Conservation (phyloP, 2,329 filamentous ascomycete genomes). For the Penicillium sp. region DNA sequence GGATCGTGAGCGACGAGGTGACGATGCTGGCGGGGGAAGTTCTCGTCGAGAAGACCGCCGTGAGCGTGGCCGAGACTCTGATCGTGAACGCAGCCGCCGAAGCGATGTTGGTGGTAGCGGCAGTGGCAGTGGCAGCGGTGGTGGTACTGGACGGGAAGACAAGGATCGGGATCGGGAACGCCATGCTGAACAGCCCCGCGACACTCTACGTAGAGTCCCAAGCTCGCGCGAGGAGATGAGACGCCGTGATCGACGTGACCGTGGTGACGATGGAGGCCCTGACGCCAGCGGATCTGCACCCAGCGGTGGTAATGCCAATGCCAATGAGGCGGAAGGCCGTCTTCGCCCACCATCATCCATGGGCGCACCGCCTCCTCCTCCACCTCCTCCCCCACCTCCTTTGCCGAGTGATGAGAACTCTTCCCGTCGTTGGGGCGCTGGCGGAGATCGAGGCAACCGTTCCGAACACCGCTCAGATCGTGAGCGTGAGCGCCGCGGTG, state of each 20-base stretch:
- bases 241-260: conserved; percentile 41
- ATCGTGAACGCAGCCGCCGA: conserved; percentile 41
- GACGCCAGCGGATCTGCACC: conserved; percentile 21
- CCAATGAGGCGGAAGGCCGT: conserved; percentile 38
- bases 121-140: conserved; percentile 13
- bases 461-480: conserved; percentile 33
- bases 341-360: conserved; percentile 39
- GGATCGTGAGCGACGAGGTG: conserved; percentile 34
- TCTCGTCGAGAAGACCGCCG: conserved; percentile 43
- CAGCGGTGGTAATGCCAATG: neutral
- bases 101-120: conserved; percentile 29
- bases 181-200: conserved; percentile 31
- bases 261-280: conserved; percentile 33
- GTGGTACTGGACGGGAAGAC: conserved; percentile 22
- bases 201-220: conserved; percentile 36
- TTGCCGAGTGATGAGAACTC: conserved; percentile 32
- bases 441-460: conserved; percentile 39
- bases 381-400: conserved; percentile 33
- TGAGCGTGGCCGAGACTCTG: conserved; percentile 37
- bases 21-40: conserved; percentile 32
- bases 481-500: conserved; percentile 40
- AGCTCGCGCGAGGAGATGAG: conserved; percentile 40
- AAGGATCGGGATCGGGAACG: conserved; percentile 29
- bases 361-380: conserved; percentile 33
- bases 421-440: conserved; percentile 40